These are phyloP conservation scores for Eutrema heterophyllum DNA, from an alignment of 345 rosid species.

Conservation along the genomic window DNA sequence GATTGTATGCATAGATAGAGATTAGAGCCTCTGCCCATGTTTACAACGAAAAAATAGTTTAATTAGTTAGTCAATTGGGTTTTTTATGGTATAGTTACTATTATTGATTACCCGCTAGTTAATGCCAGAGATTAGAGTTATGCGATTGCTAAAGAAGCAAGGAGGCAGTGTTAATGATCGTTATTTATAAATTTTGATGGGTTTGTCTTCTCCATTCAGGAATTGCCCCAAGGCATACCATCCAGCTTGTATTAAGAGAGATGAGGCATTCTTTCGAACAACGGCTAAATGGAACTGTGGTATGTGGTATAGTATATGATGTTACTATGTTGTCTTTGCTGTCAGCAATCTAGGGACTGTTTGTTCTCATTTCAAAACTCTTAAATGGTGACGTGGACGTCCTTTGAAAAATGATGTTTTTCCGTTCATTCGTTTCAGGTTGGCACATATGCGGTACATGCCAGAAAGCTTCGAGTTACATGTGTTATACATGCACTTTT, in stretches of 20 bases:
- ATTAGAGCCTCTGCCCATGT: background rate
- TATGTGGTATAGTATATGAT: constrained; percentile 34
- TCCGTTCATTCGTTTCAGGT: constrained; percentile 46
- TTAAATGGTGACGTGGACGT: background rate
- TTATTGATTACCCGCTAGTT: background rate
- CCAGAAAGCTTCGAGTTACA: constrained; percentile 69
- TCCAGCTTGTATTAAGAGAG: constrained; percentile 91
- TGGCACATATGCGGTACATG: constrained; percentile 93
- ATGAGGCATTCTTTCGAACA: constrained; percentile 77
- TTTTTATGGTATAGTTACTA: constrained; percentile 1
- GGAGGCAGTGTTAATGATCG: background rate
- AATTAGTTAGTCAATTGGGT: constrained; percentile 1
- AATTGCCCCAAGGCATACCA: constrained; percentile 99
- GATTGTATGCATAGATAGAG: constrained; percentile 1
- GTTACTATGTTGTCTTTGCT: background rate
- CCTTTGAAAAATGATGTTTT: background rate
- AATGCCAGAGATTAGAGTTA: constrained; percentile 12
- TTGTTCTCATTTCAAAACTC: background rate
- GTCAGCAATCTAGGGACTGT: background rate
- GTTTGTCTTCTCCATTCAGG: constrained; percentile 38
- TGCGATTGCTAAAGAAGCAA: constrained; percentile 7
- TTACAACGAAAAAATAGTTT: background rate
- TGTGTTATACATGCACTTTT: constrained; percentile 98
- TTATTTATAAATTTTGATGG: constrained; percentile 7
- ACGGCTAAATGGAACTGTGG: constrained; percentile 96